Evolutionary conservation across 768 basidiomycete species (phyloP), one percentile per base, ranked within the genome.

Genomic region (Suillus decipiens): DNA sequence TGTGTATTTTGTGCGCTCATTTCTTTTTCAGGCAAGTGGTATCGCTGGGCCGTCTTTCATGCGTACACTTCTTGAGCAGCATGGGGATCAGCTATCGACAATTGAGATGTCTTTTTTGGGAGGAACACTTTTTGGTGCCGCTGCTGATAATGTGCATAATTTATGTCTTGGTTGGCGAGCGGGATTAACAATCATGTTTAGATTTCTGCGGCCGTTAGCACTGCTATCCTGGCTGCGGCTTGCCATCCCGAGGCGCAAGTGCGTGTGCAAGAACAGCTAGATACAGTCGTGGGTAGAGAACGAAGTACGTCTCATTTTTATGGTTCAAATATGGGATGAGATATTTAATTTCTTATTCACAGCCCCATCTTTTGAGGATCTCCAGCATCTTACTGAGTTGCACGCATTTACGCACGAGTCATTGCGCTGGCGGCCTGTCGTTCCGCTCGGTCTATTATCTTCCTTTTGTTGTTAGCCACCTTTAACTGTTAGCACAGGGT

Each of bases 121-220:
- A 1, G 85, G 85, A 0, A 80, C 80, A 39, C 81, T 87, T 76
- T 87, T 86, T 65, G 85, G 85, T 41, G 85, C 85, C 15, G 85
- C 85, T 5, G 79, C 81, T 1, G 85, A 85, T 64, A 86, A 85
- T 33, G 75, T 73, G 34, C 54, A 50, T 50, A 12, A 36, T 58
- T 60, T 1, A 4, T 3, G 19, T 24, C 2, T 5, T 1, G 0
- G 1, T 8, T 22, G 5, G 9, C 9, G 8, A 31, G 24, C 17
- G 12, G 39, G 43, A 62, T 14, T 66, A 11, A 22, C 42, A 54
- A 15, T 31, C 24, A 12, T 33, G 37, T 31, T 12, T 45, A 79
- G 66, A 87, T 80, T 10, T 81, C 84, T 0, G 78, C 81, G 9
- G 84, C 77, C 0, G 84, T 87, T 59, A 81, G 79, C 42, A 76